Evolutionary conservation across 306 rosid species (phyloP).

Genomic region (Gastrolobium villosum): DNA sequence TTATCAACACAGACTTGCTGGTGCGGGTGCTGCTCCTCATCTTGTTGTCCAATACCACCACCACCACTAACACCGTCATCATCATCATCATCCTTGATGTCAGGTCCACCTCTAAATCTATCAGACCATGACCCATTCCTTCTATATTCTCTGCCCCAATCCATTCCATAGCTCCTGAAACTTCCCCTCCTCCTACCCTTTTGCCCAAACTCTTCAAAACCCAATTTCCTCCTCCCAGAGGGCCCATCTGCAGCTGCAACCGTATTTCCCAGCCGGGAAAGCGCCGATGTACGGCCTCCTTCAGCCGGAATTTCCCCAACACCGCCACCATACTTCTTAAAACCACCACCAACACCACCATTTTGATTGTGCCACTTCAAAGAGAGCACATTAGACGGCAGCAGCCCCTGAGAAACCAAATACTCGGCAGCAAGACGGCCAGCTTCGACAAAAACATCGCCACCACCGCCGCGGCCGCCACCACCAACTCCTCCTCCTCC

Average conservation of each 20-base stretch:
- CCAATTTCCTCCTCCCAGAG: conserved; percentile 67
- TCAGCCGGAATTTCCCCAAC: conserved; percentile 50
- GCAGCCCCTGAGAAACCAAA: conserved; percentile 83
- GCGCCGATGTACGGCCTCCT: conserved; percentile 73
- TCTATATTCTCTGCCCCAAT: conserved; percentile 73
- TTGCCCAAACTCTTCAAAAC: conserved; percentile 63
- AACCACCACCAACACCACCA: conserved; percentile 27
- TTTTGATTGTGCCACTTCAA: conserved; percentile 57
- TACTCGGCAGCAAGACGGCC: conserved; percentile 96
- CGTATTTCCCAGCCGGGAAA: conserved; percentile 68
- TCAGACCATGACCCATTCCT: conserved; percentile 76
- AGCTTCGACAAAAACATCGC: conserved; percentile 83
- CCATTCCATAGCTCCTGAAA: conserved; percentile 64
- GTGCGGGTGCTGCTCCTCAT: conserved; percentile 49
- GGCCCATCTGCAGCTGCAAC: conserved; percentile 42
- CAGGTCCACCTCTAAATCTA: conserved; percentile 58
- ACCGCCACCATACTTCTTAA: conserved; percentile 57
- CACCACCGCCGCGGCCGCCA: neutral
- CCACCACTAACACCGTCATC: conserved; percentile 50
- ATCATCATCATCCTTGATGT: conserved; percentile 58
- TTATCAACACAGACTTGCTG: conserved; percentile 41
- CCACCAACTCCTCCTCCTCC: neutral
- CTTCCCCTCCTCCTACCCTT: conserved; percentile 72
- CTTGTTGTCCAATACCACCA: conserved; percentile 54
- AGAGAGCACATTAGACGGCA: conserved; percentile 69